A percentile compares a stretch with the other conserved stretches of the same genome.
phyloP scores from a whole-genome alignment of 176 grass and related monocot species.

The Chloris gayana region DNA sequence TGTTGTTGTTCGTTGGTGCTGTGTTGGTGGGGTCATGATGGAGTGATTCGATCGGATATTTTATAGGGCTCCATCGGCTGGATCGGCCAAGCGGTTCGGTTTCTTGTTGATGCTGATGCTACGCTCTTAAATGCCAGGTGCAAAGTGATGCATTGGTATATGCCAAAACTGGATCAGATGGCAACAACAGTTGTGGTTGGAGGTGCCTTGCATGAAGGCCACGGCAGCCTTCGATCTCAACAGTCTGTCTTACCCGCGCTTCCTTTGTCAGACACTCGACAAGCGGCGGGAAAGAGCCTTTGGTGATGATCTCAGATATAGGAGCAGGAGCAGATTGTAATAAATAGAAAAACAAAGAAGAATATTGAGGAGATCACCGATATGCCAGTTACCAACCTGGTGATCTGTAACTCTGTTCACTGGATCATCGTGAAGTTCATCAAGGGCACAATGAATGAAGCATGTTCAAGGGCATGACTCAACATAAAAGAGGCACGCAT shows the following conservation, averaged over 20 bases:
- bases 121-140: constrained; percentile 24
- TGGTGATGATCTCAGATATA: no score
- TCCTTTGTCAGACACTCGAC: no score
- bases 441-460: no score
- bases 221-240: not conserved
- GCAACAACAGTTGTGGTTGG: not conserved
- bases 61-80: constrained; percentile 43
- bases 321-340: not conserved
- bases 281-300: not conserved
- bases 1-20: not conserved
- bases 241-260: not conserved
- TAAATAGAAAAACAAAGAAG: no score
- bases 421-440: no score
- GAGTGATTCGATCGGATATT: constrained; percentile 1
- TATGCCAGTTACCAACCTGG: no score
- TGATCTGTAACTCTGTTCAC: no score
- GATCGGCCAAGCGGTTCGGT: constrained; percentile 16
- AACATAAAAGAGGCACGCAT: no score
- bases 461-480: no score
- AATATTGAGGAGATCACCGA: no score
- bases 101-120: constrained; percentile 16
- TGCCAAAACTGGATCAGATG: constrained; percentile 33
- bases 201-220: constrained; percentile 3
- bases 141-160: constrained; percentile 16
- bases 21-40: constrained; percentile 33